Evolutionary conservation across 2,329 filamentous ascomycete genomes (phyloP).

Genomic region (Ceratocystis colombiana): DNA sequence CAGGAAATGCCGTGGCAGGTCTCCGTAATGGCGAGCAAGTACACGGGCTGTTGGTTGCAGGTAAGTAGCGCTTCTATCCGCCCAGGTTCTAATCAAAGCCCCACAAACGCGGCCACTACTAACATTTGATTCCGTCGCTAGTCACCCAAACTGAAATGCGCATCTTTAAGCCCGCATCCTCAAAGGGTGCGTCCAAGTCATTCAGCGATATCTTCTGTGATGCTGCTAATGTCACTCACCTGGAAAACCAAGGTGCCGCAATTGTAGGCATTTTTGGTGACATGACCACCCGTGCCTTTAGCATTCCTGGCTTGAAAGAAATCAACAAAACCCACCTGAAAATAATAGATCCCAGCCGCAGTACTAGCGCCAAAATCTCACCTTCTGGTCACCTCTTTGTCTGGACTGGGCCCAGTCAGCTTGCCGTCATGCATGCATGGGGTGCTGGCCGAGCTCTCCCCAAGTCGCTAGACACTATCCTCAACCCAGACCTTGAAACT

Average conservation of each 20-base stretch:
- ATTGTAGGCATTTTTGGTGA: slow-evolving; percentile 80
- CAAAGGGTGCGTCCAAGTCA: slow-evolving; percentile 83
- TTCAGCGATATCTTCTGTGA: slow-evolving; percentile 80
- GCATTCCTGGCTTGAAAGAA: slow-evolving; percentile 80
- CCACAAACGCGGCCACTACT: not conserved
- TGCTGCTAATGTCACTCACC: slow-evolving; percentile 64
- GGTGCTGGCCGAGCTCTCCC: slow-evolving; percentile 58
- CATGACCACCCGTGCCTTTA: slow-evolving; percentile 66
- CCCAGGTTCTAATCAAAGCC: too few species aligned
- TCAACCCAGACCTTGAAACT: slow-evolving; percentile 63
- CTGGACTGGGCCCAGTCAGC: slow-evolving; percentile 80
- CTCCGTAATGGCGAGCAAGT: slow-evolving; percentile 65
- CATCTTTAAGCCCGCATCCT: slow-evolving; percentile 72
- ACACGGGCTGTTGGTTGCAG: slow-evolving; percentile 70
- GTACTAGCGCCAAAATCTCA: slow-evolving; percentile 59
- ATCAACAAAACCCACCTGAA: slow-evolving; percentile 58
- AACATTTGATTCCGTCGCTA: slow-evolving; percentile 32
- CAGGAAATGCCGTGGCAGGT: slow-evolving; percentile 62
- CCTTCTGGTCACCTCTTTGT: slow-evolving; percentile 71
- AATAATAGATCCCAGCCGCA: slow-evolving; percentile 64
- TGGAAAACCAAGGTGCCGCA: slow-evolving; percentile 60
- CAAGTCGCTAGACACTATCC: slow-evolving; percentile 58
- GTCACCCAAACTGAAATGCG: slow-evolving; percentile 62
- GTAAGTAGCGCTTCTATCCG: slow-evolving; percentile 35
- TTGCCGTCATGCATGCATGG: slow-evolving; percentile 76